Percentiles rank a stretch among this genome's conserved stretches.
phyloP scores from a whole-genome alignment of 2,329 filamentous ascomycete species.

The Stemphylium lycopersici region DNA sequence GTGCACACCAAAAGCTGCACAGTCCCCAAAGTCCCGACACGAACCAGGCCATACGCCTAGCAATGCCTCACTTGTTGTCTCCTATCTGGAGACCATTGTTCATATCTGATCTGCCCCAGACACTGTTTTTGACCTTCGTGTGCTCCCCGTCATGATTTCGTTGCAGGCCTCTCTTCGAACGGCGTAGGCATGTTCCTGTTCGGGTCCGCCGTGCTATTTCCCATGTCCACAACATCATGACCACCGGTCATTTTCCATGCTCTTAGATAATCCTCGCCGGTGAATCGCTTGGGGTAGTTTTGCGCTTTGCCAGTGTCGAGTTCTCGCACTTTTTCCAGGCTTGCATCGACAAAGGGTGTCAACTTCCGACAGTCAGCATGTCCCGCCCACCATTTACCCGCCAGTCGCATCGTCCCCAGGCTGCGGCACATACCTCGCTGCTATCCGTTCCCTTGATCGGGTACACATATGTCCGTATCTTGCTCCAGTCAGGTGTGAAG shows the following conservation, averaged over 20 bases:
- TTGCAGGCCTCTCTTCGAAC: slow-evolving; percentile 32
- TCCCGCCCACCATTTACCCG: not conserved
- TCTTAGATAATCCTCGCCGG: slow-evolving; percentile 42
- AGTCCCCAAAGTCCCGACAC: not conserved
- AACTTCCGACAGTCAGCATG: slow-evolving; percentile 60
- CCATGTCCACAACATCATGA: slow-evolving; percentile 30
- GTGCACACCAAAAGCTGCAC: not conserved
- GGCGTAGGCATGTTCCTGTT: slow-evolving; percentile 31
- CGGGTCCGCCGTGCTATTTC: not conserved
- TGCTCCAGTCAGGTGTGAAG: slow-evolving; percentile 82
- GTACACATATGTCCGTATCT: slow-evolving; percentile 89
- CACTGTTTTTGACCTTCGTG: not conserved
- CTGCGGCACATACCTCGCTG: slow-evolving; percentile 26
- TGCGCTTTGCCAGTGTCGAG: slow-evolving; percentile 15
- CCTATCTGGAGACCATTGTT: not conserved
- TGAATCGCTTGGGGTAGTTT: slow-evolving; percentile 34
- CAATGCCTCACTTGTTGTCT: not conserved
- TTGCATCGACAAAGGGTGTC: slow-evolving; percentile 76
- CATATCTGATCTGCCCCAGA: too few relatives aligned
- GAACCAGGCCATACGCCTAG: not conserved
- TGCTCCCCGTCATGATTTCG: slow-evolving; percentile 14
- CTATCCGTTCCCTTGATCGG: slow-evolving; percentile 69
- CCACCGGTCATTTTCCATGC: slow-evolving; percentile 44
- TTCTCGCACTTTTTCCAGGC: slow-evolving; percentile 54
- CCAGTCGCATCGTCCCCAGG: not conserved